Conservation (phyloP, 768 basidiomycete species). For the Glaciozyma antarctica region DNA sequence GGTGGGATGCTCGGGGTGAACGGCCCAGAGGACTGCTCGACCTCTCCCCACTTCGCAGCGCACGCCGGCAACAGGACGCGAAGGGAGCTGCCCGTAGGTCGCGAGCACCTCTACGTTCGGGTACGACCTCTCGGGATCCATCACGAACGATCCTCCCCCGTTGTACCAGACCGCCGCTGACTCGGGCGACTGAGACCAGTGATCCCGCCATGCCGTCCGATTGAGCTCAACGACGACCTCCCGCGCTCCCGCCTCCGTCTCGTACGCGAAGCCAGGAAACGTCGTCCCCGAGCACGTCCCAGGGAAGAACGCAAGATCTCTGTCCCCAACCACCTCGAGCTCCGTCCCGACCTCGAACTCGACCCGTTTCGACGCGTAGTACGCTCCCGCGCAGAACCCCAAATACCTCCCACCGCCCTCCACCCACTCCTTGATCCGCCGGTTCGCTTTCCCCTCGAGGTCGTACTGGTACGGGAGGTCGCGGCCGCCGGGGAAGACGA, state of each 20-base stretch:
- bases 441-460: conserved; percentile 40
- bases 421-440: conserved; percentile 53
- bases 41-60: conserved; percentile 44
- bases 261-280: conserved; percentile 44
- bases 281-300: conserved; percentile 43
- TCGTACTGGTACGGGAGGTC: conserved; percentile 43
- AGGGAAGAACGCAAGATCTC: conserved; percentile 45
- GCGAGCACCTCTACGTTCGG: conserved; percentile 40
- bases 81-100: conserved; percentile 37
- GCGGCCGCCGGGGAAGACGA: conserved; percentile 63
- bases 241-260: conserved; percentile 44
- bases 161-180: conserved; percentile 44
- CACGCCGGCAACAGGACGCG: conserved; percentile 41
- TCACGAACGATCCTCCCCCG: conserved; percentile 44
- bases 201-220: conserved; percentile 28
- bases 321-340: conserved; percentile 41
- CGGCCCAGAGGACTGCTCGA: conserved; percentile 50
- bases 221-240: conserved; percentile 38
- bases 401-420: conserved; percentile 62
- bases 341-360: conserved; percentile 42
- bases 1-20: conserved; percentile 52
- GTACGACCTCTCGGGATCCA: conserved; percentile 4
- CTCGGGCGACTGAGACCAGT: conserved; percentile 29
- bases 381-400: conserved; percentile 55
- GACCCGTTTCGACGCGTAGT: conserved; percentile 44